These are phyloP conservation scores for Wallemia hederae DNA, from an alignment of 1,284 basidiomycete species.

Conservation along the genomic window DNA sequence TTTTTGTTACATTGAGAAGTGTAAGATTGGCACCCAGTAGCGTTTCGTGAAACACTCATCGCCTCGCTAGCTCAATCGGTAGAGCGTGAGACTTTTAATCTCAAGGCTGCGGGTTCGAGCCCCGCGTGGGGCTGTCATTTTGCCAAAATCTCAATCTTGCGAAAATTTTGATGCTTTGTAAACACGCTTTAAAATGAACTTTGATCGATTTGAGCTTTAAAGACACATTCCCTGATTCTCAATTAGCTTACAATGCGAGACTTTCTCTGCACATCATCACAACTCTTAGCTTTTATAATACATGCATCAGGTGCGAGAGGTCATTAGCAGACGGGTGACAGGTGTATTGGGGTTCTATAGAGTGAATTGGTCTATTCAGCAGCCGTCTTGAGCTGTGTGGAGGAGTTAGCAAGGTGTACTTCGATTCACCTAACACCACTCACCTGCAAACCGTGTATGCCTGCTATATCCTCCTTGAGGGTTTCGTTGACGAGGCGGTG, in stretches of 20 bases:
- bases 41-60: no score
- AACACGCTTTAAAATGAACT: not conserved
- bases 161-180: not conserved
- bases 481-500: conserved; percentile 68
- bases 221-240: not conserved
- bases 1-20: no score
- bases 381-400: not conserved
- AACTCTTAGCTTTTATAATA: not conserved
- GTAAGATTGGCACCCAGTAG: no score
- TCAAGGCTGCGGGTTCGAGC: conserved; percentile 1
- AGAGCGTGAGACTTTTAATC: conserved; percentile 1
- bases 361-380: not conserved
- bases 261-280: not conserved
- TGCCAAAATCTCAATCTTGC: not conserved
- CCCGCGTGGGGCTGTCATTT: conserved; percentile 1
- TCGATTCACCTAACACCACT: conserved; percentile 8
- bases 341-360: not conserved
- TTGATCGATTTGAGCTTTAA: not conserved
- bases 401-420: not conserved
- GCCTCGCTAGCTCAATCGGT: conserved; percentile 2
- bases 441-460: conserved; percentile 84
- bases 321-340: no score
- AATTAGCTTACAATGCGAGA: not conserved
- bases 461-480: conserved; percentile 65
- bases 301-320: no score